These are phyloP conservation scores for Globomyces sp. DNA, from an alignment of 371 early-diverging fungal species.

Conservation along the genomic window DNA sequence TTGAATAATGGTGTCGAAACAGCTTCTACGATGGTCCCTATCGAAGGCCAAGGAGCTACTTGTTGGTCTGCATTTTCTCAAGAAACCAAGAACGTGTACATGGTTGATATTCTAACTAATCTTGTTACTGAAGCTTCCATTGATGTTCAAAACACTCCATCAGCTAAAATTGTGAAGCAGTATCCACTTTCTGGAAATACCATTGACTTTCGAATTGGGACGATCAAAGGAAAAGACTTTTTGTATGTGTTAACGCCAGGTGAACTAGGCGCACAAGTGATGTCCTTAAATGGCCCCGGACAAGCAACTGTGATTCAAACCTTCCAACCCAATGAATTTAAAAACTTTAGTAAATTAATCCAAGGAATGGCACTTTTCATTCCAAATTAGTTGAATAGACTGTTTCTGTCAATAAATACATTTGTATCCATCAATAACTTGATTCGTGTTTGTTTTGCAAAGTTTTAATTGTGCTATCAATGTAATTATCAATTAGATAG, in stretches of 20 bases:
- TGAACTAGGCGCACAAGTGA: neutral
- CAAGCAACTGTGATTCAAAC: constrained; percentile 7
- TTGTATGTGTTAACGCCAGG: constrained; percentile 15
- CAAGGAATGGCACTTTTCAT: constrained; percentile 15
- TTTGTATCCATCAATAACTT: too few species aligned
- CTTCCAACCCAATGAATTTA: neutral
- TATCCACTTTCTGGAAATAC: constrained; percentile 10
- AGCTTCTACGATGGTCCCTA: constrained; percentile 1
- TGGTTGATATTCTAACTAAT: constrained; percentile 13
- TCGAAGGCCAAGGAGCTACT: constrained; percentile 18
- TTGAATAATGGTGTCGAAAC: neutral
- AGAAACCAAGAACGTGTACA: constrained; percentile 9
- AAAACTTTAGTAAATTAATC: neutral
- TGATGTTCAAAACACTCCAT: constrained; percentile 1
- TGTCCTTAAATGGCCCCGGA: constrained; percentile 4
- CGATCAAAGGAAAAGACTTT: constrained; percentile 1
- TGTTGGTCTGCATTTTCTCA: constrained; percentile 19
- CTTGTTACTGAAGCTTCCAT: constrained; percentile 9
- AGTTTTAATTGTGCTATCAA: too few species aligned
- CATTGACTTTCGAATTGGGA: constrained; percentile 14
- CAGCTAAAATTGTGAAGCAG: neutral
- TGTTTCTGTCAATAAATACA: too few species aligned
- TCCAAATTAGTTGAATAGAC: too few species aligned
- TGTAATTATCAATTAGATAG: too few species aligned
- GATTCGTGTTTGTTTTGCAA: too few species aligned